Evolutionary conservation across 495 filamentous ascomycete genomes (phyloP).

Genomic region (Massariosphaeria phaeospora): DNA sequence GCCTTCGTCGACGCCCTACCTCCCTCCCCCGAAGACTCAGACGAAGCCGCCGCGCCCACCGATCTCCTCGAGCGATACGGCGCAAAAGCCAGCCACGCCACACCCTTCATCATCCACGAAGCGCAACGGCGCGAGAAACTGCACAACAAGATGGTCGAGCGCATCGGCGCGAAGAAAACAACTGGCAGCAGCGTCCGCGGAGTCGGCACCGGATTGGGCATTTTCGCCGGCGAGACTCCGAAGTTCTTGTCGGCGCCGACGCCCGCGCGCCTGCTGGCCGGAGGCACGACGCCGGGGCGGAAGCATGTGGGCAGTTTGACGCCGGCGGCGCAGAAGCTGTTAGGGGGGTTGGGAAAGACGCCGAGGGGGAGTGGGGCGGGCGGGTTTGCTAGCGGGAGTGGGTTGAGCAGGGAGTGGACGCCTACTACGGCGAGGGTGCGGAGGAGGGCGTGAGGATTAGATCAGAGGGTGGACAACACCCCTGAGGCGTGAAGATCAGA

Average conservation of each 20-base stretch:
- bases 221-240: slow-evolving; percentile 50
- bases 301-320: slow-evolving; percentile 53
- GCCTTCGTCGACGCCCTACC: slow-evolving; percentile 80
- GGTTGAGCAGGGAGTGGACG: slow-evolving; percentile 49
- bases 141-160: slow-evolving; percentile 88
- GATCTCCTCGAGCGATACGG: slow-evolving; percentile 45
- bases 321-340: slow-evolving; percentile 76
- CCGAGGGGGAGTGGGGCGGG: slow-evolving; percentile 37
- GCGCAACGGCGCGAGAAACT: slow-evolving; percentile 74
- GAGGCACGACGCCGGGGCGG: slow-evolving; percentile 4
- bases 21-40: slow-evolving; percentile 25
- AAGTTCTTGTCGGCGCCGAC: slow-evolving; percentile 70
- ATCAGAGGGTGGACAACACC: too few relatives aligned
- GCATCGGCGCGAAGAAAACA: slow-evolving; percentile 54
- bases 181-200: slow-evolving; percentile 46
- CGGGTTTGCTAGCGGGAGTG: slow-evolving; percentile 27
- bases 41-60: slow-evolving; percentile 33
- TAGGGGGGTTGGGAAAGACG: slow-evolving; percentile 45
- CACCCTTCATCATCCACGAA: slow-evolving; percentile 73
- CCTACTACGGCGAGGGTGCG: slow-evolving; percentile 47
- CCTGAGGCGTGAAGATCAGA: too few relatives aligned
- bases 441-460: slow-evolving; percentile 29
- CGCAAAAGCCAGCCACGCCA: slow-evolving; percentile 59
- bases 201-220: slow-evolving; percentile 7
- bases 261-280: slow-evolving; percentile 13